These are phyloP conservation scores for Mrakia blollopis DNA, from an alignment of 768 basidiomycete species.

Conservation along the genomic window DNA sequence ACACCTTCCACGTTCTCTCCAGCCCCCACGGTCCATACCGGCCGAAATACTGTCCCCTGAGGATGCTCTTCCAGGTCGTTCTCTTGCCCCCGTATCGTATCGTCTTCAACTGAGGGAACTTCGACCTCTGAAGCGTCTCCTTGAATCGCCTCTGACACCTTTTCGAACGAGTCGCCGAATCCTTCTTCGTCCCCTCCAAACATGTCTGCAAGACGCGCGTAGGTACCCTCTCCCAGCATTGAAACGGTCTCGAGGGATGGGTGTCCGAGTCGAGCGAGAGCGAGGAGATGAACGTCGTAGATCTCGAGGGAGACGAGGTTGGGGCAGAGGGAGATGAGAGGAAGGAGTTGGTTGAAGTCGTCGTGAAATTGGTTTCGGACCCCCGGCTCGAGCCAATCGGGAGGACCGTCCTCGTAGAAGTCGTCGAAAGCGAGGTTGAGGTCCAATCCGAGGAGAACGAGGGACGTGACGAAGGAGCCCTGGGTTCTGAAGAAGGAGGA, in stretches of 20 bases:
- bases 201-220: background rate
- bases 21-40: background rate
- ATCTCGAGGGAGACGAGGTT: background rate
- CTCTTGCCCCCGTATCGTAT: background rate
- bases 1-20: background rate
- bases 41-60: background rate
- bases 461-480: background rate
- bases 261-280: background rate
- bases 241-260: background rate
- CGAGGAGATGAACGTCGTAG: background rate
- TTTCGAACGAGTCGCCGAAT: background rate
- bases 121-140: background rate
- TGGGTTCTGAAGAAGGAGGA: background rate
- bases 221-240: background rate
- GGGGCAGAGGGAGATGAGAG: background rate
- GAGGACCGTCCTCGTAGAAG: background rate
- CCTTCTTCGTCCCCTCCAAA: background rate
- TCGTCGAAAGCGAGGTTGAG: background rate
- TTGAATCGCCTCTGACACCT: background rate
- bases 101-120: background rate
- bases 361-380: background rate
- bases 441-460: background rate
- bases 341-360: background rate
- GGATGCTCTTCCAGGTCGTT: background rate
- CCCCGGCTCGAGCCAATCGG: background rate